Evolutionary conservation across 2,329 filamentous ascomycete genomes (phyloP).

Genomic region (Epichloe glyceriae): DNA sequence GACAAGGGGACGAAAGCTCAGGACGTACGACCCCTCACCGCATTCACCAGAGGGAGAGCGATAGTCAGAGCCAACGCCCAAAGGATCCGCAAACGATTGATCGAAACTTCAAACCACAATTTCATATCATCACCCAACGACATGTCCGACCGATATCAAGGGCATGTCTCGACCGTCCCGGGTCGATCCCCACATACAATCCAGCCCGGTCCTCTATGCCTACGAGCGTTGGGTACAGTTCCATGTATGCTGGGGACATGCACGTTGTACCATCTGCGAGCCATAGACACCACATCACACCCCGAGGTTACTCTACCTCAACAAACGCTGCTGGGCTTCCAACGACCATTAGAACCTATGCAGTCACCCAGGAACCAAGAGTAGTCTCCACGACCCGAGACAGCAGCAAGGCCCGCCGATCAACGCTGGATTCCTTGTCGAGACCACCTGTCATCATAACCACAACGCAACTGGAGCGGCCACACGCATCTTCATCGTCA

Average conservation of each 20-base stretch:
- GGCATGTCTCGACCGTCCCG: conserved; percentile 21
- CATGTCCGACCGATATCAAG: conserved; percentile 36
- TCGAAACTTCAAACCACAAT: background rate
- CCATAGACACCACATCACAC: conserved; percentile 21
- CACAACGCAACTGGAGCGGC: conserved; percentile 32
- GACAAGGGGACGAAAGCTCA: background rate
- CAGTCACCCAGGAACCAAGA: conserved; percentile 39
- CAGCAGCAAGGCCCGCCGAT: conserved; percentile 34
- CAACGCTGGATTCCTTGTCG: conserved; percentile 35
- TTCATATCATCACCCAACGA: conserved; percentile 6
- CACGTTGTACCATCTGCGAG: conserved; percentile 36
- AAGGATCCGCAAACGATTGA: background rate
- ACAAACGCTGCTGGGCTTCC: conserved; percentile 22
- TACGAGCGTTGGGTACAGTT: conserved; percentile 34
- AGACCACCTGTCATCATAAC: conserved; percentile 46
- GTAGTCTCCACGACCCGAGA: conserved; percentile 36
- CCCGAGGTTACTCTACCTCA: conserved; percentile 21
- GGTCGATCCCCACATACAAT: conserved; percentile 32
- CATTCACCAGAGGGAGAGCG: background rate
- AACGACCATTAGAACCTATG: conserved; percentile 42
- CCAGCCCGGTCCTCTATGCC: conserved; percentile 43
- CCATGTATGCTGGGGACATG: conserved; percentile 39
- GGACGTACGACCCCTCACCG: conserved; percentile 1
- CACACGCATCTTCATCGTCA: conserved; percentile 25
- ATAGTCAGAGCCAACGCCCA: background rate